phyloP scores from a whole-genome alignment of 352 stramenopile genomes.

The Phytophthora syringae region DNA sequence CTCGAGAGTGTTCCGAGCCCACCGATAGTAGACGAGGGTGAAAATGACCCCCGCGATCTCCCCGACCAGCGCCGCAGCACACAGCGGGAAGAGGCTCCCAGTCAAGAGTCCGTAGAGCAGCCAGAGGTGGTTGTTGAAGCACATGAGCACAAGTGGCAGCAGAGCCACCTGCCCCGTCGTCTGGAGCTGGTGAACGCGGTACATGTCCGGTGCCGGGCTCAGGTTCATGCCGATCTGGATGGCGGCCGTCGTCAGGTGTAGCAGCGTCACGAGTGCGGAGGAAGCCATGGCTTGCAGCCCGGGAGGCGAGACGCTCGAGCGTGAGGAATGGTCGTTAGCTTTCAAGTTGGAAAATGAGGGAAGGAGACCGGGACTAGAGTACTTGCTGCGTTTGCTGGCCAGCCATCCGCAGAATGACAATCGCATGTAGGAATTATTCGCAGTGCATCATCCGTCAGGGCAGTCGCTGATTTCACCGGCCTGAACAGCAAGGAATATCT shows the following conservation, averaged over 20 bases:
- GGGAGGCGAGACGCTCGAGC: slow-evolving; percentile 35
- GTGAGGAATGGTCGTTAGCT: slow-evolving; percentile 29
- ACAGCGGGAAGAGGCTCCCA: slow-evolving; percentile 37
- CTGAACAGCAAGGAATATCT: not conserved
- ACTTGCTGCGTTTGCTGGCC: too few species aligned
- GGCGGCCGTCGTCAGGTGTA: slow-evolving; percentile 36
- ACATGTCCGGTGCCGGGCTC: slow-evolving; percentile 37
- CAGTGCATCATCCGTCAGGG: slow-evolving; percentile 14
- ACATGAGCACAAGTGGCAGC: slow-evolving; percentile 50
- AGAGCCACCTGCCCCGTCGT: slow-evolving; percentile 44
- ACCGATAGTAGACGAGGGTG: slow-evolving; percentile 35
- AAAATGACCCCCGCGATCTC: slow-evolving; percentile 30
- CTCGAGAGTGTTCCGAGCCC: slow-evolving; percentile 22
- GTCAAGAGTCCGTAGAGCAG: slow-evolving; percentile 42
- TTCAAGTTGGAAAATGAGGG: slow-evolving; percentile 38
- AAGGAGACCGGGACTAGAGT: not conserved
- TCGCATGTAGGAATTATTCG: slow-evolving; percentile 16
- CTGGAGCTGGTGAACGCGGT: slow-evolving; percentile 32
- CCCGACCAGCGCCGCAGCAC: slow-evolving; percentile 21
- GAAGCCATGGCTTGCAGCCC: slow-evolving; percentile 36
- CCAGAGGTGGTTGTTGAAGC: slow-evolving; percentile 53
- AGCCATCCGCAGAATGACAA: not conserved
- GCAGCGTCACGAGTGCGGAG: slow-evolving; percentile 30
- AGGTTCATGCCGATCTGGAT: slow-evolving; percentile 48
- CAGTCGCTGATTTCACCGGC: slow-evolving; percentile 11